Percentiles rank a stretch among this genome's conserved stretches.
These are phyloP conservation scores for Rhodotorula sp. DNA, from an alignment of 1,284 basidiomycete genomes.

Conservation along the genomic window DNA sequence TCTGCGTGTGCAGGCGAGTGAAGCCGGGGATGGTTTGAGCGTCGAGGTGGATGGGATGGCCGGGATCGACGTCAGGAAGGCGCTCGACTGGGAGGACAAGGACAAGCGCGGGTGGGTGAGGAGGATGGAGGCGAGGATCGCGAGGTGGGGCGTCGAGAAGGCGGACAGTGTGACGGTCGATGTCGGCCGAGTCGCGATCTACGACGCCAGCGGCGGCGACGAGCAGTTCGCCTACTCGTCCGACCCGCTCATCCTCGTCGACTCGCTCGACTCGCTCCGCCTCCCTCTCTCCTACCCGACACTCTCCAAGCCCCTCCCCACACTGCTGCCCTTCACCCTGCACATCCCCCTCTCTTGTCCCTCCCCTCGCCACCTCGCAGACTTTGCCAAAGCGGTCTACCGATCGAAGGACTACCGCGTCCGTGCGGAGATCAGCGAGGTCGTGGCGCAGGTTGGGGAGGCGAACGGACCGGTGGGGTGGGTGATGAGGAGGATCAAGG, in stretches of 20 bases:
- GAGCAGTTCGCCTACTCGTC: not conserved
- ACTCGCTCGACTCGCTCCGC: slow-evolving; percentile 23
- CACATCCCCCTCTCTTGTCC: slow-evolving; percentile 36
- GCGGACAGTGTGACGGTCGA: slow-evolving; percentile 25
- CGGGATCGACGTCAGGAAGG: slow-evolving; percentile 38
- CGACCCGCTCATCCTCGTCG: slow-evolving; percentile 12
- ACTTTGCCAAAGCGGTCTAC: slow-evolving; percentile 28
- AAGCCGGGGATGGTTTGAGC: not conserved
- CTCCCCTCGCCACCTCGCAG: slow-evolving; percentile 21
- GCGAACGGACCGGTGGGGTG: slow-evolving; percentile 2
- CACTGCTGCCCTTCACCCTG: slow-evolving; percentile 26
- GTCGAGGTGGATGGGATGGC: slow-evolving; percentile 36
- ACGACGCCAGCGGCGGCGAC: not conserved
- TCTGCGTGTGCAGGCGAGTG: slow-evolving; percentile 19
- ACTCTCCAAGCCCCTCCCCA: slow-evolving; percentile 10
- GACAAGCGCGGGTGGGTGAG: slow-evolving; percentile 19
- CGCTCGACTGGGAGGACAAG: slow-evolving; percentile 39
- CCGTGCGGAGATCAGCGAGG: slow-evolving; percentile 9
- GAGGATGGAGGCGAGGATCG: slow-evolving; percentile 27
- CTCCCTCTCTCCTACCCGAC: slow-evolving; percentile 35
- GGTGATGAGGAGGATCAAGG: slow-evolving; percentile 17
- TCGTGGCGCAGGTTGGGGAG: slow-evolving; percentile 1
- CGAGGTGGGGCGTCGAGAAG: slow-evolving; percentile 31
- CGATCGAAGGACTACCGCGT: slow-evolving; percentile 19
- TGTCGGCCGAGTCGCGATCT: slow-evolving; percentile 23